Evolutionary conservation across 78 protist species (phyloP).

Genomic region (Abeoforma whisleri): DNA sequence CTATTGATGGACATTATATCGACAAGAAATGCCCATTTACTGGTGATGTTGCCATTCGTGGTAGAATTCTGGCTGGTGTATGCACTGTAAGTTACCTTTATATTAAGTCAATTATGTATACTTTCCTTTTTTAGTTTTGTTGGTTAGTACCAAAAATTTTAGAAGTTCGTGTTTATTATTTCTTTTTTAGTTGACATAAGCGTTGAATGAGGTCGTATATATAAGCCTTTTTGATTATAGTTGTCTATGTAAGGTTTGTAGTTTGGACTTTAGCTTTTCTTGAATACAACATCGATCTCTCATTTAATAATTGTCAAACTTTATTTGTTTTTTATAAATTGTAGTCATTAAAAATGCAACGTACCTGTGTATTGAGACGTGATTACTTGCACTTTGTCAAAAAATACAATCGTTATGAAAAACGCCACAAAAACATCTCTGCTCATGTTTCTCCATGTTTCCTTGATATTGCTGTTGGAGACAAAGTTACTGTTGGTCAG

Average conservation of each 20-base stretch:
- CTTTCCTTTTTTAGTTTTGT: slow-evolving; percentile 37
- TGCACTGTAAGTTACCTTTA: slow-evolving; percentile 42
- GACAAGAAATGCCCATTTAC: slow-evolving; percentile 99
- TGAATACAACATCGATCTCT: neutral
- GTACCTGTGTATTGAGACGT: slow-evolving; percentile 86
- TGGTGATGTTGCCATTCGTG: slow-evolving; percentile 95
- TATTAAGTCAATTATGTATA: slow-evolving; percentile 60
- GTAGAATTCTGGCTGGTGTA: slow-evolving; percentile 87
- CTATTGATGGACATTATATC: slow-evolving; percentile 80
- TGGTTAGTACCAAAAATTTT: too few species aligned
- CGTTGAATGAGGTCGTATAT: too few species aligned
- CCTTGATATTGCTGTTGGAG: slow-evolving; percentile 79
- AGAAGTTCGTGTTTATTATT: too few species aligned
- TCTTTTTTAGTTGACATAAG: too few species aligned
- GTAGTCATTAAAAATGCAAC: slow-evolving; percentile 20
- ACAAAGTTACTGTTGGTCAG: slow-evolving; percentile 82
- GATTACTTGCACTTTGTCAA: slow-evolving; percentile 96
- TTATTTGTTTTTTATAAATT: neutral
- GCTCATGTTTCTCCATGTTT: slow-evolving; percentile 96
- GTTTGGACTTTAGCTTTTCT: neutral
- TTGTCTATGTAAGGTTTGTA: neutral
- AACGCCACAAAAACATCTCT: slow-evolving; percentile 95
- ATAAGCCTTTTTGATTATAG: too few species aligned
- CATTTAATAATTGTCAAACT: neutral
- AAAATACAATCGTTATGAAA: slow-evolving; percentile 97